Evolutionary conservation across 345 rosid genomes (phyloP), one percentile per base, ranked within the genome.

Genomic region (Eucalyptus rudis): DNA sequence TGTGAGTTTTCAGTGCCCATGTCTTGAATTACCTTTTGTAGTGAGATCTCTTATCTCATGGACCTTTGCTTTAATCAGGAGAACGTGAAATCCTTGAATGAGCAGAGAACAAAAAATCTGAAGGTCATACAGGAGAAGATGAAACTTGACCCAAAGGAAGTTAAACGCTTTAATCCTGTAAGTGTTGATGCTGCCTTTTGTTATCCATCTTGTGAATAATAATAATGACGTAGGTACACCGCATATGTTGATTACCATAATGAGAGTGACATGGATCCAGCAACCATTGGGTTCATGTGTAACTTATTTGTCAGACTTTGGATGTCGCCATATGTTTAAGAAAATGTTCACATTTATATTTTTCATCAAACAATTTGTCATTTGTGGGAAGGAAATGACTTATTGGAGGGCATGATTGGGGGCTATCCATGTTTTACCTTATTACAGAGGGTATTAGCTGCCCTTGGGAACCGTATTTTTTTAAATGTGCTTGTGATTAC

Each of bases 141-240:
- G 99, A 96, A 96, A 49, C 96, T 97, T 36, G 93, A 89, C 87
- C 87, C 91, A 91, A 97, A 96, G 89, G 98, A 96, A 95, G 95
- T 94, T 87, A 96, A 97, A 94, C 98, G 99, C 88, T 97, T 97
- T 91, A 96, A 97, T 91, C 99, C 97, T 45, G 99, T 95, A 92
- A 91, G 97, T 88, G 83, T 71, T 86, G 56, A 90, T 29, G 84
- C 22, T 62, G 83, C 31, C 12, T 86, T 86, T 89, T 86, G 54
- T 44, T 79, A 56, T 64, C 83, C 10, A 86, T 76, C 22, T 76
- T 40, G 54, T 85, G 14, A 80, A 43, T 88, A 86, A n/a, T 89
- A 89, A 56, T 87, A 81, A 4, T 68, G 71, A 76, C 86, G 44
- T 87, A 14, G 86, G 86, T 51, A 44, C 20, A 49, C 79, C 4